Base-by-base conservation (phyloP, 2,329 filamentous ascomycete genomes). In the Exophiala aquamarina region DNA sequence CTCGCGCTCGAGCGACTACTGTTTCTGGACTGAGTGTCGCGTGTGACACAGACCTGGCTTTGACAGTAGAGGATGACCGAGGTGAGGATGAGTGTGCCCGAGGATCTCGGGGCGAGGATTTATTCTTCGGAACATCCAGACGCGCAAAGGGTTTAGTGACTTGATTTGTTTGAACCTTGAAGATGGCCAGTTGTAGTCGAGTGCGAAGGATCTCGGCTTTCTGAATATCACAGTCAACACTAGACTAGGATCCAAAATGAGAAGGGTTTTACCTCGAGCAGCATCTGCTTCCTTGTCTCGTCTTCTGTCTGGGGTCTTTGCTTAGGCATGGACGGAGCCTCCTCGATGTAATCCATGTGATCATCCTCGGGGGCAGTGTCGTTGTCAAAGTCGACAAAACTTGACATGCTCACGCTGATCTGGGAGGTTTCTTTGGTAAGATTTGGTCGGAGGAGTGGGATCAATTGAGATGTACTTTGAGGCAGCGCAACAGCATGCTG, bases 231-330 rank as follows among this genome's bases (percentile, higher is more conserved):
- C 6, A 14, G 41, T 45, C 41, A 49, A 21, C 17, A 20, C 20
- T 20, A 4, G 10, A 33, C n/a, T 11, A 28, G n/a, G 29, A 33
- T 28, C 32, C 20, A 32, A 13, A 21, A 28, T 11, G 15, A 17
- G 8, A 38, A 33, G 9, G 7, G 33, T 42, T 20, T 28, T 38
- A 58, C 55, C 36, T 56, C 49, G 10, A 48, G 47, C 41, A 58
- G 33, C 49, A 58, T 49, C 39, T 56, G 37, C 42, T 54, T 57
- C 43, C 54, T 37, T n/a, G 44, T 33, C 15, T 55, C 50, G 21
- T 51, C 39, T 35, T 55, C 41, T 29, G 49, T 39, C 23, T 61
- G 45, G 66, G 64, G 21, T 66, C 66, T 50, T 45, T 49, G 39
- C 15, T 32, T 31, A 19, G 17, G 21, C 23, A 17, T 7, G 60